Conservation (phyloP, 1,139 yeast species). For the Groenewaldozyma auringiensis region DNA sequence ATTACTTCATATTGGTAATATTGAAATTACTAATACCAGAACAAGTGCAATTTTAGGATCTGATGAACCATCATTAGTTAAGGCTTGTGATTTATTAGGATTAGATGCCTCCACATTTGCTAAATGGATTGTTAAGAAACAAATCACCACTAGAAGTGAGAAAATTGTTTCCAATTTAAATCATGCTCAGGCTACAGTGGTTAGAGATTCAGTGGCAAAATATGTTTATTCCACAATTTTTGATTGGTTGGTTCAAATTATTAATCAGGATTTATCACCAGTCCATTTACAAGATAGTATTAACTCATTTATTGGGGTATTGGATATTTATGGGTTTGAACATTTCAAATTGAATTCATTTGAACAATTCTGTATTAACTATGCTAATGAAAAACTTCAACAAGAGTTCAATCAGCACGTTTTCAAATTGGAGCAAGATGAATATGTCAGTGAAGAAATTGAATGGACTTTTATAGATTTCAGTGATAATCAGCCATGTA, state of each 20-base stretch:
- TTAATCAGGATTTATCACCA: constrained; percentile 75
- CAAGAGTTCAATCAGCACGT: constrained; percentile 98
- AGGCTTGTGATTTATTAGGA: constrained; percentile 82
- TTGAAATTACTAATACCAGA: constrained; percentile 78
- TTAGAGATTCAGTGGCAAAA: constrained; percentile 93
- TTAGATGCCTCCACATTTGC: constrained; percentile 67
- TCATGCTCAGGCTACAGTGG: constrained; percentile 80
- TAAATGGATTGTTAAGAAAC: constrained; percentile 91
- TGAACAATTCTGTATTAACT: constrained; percentile 95
- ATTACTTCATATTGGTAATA: constrained; percentile 86
- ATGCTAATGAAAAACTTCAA: constrained; percentile 94
- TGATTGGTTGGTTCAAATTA: constrained; percentile 88
- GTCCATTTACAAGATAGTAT: constrained; percentile 53
- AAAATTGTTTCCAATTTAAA: constrained; percentile 79
- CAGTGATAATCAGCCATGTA: constrained; percentile 96
- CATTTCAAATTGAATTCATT: constrained; percentile 91
- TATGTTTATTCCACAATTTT: constrained; percentile 86
- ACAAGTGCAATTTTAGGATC: constrained; percentile 74
- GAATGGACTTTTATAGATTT: constrained; percentile 97
- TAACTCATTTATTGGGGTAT: constrained; percentile 82
- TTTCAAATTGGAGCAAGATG: constrained; percentile 93
- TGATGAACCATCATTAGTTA: constrained; percentile 77
- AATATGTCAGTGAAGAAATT: constrained; percentile 82
- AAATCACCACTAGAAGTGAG: constrained; percentile 87
- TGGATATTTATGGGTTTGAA: constrained; percentile 96